These are phyloP conservation scores for Avena atlantica DNA, from an alignment of 176 grass and related monocot species.

Conservation along the genomic window DNA sequence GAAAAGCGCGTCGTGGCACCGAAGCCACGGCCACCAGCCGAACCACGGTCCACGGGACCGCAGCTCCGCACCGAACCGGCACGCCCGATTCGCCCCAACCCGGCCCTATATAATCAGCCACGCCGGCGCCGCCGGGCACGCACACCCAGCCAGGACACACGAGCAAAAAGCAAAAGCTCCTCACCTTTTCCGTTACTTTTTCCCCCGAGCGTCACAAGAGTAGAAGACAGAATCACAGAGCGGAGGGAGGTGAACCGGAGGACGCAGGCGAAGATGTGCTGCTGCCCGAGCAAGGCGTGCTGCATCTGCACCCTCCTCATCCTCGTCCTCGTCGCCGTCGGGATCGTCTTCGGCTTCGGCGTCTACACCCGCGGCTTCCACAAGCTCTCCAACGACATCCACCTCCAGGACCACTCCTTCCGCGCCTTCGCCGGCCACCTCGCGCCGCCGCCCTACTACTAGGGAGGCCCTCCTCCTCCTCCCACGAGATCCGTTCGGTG, in stretches of 20 bases:
- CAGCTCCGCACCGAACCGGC: too few species aligned
- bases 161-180: background rate
- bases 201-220: too few species aligned
- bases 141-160: background rate
- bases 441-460: conserved; percentile 39
- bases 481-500: background rate
- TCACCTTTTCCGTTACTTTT: conserved; percentile 15
- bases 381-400: conserved; percentile 64
- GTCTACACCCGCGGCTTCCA: conserved; percentile 81
- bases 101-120: too few species aligned
- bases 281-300: conserved; percentile 86
- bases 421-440: conserved; percentile 45
- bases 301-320: conserved; percentile 75
- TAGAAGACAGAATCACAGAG: background rate
- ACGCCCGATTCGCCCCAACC: too few species aligned
- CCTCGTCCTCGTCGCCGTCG: conserved; percentile 63
- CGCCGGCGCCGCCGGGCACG: too few species aligned
- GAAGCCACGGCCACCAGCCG: too few species aligned
- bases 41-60: too few species aligned
- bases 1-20: too few species aligned
- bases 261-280: conserved; percentile 58
- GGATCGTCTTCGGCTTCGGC: conserved; percentile 87
- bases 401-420: conserved; percentile 40
- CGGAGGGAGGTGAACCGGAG: background rate
- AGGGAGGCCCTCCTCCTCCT: background rate